phyloP scores from a whole-genome alignment of 352 stramenopile genomes.

The Phytophthora idaei region DNA sequence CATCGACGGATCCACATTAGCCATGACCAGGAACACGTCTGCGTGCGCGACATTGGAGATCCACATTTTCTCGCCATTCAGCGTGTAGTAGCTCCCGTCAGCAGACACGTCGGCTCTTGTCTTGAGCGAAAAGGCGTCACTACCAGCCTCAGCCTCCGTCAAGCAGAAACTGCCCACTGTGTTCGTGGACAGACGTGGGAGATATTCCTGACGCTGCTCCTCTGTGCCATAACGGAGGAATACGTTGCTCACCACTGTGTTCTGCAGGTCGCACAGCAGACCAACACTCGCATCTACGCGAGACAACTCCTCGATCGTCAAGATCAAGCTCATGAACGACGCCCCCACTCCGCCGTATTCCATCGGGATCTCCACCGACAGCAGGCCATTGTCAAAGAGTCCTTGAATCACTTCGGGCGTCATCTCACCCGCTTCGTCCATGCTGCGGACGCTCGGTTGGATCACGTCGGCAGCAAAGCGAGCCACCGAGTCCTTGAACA shows the following conservation, averaged over 20 bases:
- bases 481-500: constrained; percentile 85
- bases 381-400: constrained; percentile 93
- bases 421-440: constrained; percentile 93
- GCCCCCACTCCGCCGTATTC: constrained; percentile 92
- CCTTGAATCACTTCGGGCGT: constrained; percentile 85
- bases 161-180: constrained; percentile 95
- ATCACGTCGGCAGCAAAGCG: constrained; percentile 88
- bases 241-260: constrained; percentile 94
- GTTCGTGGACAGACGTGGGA: constrained; percentile 69
- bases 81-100: constrained; percentile 91
- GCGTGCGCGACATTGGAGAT: constrained; percentile 95
- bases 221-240: constrained; percentile 79
- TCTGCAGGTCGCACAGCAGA: constrained; percentile 96
- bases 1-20: constrained; percentile 81
- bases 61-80: constrained; percentile 96
- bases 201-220: constrained; percentile 82
- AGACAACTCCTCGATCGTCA: constrained; percentile 96
- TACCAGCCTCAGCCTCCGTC: constrained; percentile 92
- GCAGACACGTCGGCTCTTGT: constrained; percentile 85
- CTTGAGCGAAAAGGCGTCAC: constrained; percentile 95
- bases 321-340: constrained; percentile 93
- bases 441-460: constrained; percentile 85
- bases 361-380: constrained; percentile 95
- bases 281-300: constrained; percentile 94
- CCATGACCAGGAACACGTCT: constrained; percentile 94